Evolutionary conservation across 257 asterid species (phyloP), one percentile per base, ranked within the genome.

Genomic region (Rauvolfia tetraphylla): DNA sequence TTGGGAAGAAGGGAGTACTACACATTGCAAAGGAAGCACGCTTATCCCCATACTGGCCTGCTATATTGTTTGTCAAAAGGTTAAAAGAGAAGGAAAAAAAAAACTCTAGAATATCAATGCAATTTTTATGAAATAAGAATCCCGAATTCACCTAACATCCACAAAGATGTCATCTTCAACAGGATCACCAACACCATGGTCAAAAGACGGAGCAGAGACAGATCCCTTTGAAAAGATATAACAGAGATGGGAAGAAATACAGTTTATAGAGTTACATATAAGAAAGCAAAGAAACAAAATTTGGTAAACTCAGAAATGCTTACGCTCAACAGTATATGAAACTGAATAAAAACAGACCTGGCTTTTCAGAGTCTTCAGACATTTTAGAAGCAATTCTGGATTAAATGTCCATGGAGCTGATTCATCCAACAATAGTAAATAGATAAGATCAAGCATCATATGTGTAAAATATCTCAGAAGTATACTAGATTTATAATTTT

Each of bases 341-440:
- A 33, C 54, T 81, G 29, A 25, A 83, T 65, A 72, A 73, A 41
- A 65, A 54, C 73, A 85, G 73, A 91, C 98, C 96, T 91, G 81
- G 46, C 82, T 85, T 85, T 81, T 89, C 81, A 92, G 84, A 71
- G 87, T 83, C 68, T 80, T 82, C 66, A 95, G 93, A 82, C 98
- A 90, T 76, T 67, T 85, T 22, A 90, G 84, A 51, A 95, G 91
- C 75, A 78, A 83, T 79, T 85, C 89, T 56, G 99, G 92, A 84
- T 85, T 89, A 84, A 95, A 95, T 31, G 99, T 95, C 99, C 99
- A 95, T 58, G 96, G 96, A 78, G 97, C 99, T 95, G 97, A 83
- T 82, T 75, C 76, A 70, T 73, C 80, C 81, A 53, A 49, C 42
- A 63, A 48, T 29, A 33, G 56, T 39, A 49, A 34, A 66, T 18